These are phyloP conservation scores for Chalara sp. DNA, from an alignment of 2,329 filamentous ascomycete species.

Conservation along the genomic window DNA sequence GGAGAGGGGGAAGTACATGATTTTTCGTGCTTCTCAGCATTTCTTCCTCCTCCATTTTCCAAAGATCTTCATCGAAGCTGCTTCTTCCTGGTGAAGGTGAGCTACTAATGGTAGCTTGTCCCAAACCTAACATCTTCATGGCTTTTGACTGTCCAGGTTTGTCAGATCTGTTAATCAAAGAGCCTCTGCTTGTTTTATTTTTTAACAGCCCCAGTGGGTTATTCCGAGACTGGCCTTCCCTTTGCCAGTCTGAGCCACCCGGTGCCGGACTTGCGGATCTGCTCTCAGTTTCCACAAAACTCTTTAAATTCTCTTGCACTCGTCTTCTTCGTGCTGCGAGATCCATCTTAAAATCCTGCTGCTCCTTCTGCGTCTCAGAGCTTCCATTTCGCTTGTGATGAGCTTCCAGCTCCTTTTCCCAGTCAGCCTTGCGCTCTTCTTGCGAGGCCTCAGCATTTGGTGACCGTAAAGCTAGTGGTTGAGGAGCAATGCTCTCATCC, in stretches of 20 bases:
- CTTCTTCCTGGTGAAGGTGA: conserved; percentile 34
- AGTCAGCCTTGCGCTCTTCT: conserved; percentile 12
- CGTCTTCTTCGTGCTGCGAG: conserved; percentile 63
- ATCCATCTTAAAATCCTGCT: conserved; percentile 67
- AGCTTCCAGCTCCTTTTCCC: conserved; percentile 22
- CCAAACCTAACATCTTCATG: conserved; percentile 55
- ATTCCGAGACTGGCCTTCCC: conserved; percentile 28
- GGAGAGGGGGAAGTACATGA: neutral
- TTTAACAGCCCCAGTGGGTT: conserved; percentile 59
- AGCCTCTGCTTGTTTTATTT: conserved; percentile 61
- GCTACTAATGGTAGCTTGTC: conserved; percentile 34
- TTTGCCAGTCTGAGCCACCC: conserved; percentile 30
- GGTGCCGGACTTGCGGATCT: conserved; percentile 29
- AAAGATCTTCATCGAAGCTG: conserved; percentile 18
- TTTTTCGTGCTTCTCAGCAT: conserved; percentile 9
- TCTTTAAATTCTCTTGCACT: conserved; percentile 67
- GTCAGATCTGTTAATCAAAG: conserved; percentile 44
- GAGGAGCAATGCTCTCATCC: conserved; percentile 9
- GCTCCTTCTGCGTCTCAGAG: conserved; percentile 45
- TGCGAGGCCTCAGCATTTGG: conserved; percentile 9
- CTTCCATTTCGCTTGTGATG: conserved; percentile 41
- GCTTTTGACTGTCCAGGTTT: conserved; percentile 44
- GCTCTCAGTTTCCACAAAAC: conserved; percentile 57
- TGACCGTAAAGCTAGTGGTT: conserved; percentile 10
- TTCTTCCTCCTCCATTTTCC: conserved; percentile 22